Evolutionary conservation across 345 rosid species (phyloP), one percentile per base, ranked within the genome.

Genomic region (Psidium guajava): DNA sequence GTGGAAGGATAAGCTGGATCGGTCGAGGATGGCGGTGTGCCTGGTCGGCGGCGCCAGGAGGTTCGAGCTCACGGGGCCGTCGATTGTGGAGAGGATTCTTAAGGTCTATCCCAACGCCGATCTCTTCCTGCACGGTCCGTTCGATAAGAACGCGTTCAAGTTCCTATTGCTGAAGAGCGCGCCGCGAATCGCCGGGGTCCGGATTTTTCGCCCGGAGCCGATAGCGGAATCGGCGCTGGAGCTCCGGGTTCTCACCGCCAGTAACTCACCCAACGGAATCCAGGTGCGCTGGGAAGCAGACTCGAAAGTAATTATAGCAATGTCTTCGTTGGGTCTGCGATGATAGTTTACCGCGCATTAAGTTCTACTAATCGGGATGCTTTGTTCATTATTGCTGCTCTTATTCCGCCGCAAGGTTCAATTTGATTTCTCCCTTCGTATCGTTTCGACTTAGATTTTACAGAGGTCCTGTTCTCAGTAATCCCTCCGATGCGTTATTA

Each of bases 11-110:
- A 44, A 28, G 57, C 25, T 93, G 84, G 51, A 22, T 27, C 89
- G 88, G 84, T 88, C 96, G 86, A 93, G 91, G 84, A 93, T 95
- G 3, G 99, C 98, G 8, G 96, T 95, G 82, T 97, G 99, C 89
- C 91, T 97, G 90, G 99, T 95, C 0, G 98, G 99, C 61, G 98
- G 98, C 58, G 98, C 99, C n/a, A 89, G 99, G 82, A 90, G 98
- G 88, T 97, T 97, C 84, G 99, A 95, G 91, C 89, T 97, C 51
- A 97, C 98, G 0, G 98, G 98, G 12, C 98, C 97, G 44, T 97
- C 98, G 53, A 95, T 97, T n/a, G 84, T 97, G 27, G 91, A 91
- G 87, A 94, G 91, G 75, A 85, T 97, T 55, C 92, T 97, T 25
- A 84, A 69, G 57, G 93, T 93, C 54, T 95, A 97, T 85, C 94